These are phyloP conservation scores for Alternaria atra DNA, from an alignment of 2,329 filamentous ascomycete species.

Conservation along the genomic window DNA sequence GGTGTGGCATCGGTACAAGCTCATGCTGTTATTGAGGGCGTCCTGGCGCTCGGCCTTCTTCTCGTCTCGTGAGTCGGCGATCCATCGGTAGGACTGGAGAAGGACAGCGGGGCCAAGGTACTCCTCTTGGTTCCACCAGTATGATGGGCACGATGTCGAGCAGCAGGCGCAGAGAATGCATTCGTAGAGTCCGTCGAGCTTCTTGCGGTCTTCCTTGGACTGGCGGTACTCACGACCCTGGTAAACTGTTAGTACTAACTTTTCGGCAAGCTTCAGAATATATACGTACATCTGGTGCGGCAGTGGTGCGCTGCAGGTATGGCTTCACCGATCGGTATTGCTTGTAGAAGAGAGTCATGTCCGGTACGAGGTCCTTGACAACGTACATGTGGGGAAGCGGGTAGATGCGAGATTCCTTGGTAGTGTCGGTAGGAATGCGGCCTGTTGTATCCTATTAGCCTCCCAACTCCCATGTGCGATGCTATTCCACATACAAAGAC, in stretches of 20 bases:
- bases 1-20: slow-evolving; percentile 97
- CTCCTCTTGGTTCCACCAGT: slow-evolving; percentile 99
- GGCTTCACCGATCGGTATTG: slow-evolving; percentile 99
- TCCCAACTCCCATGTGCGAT: background rate
- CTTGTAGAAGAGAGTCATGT: slow-evolving; percentile 99
- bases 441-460: slow-evolving; percentile 62
- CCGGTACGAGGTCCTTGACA: slow-evolving; percentile 97
- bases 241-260: slow-evolving; percentile 27
- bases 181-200: slow-evolving; percentile 98
- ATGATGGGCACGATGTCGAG: slow-evolving; percentile 98
- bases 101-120: slow-evolving; percentile 97
- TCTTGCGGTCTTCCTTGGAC: slow-evolving; percentile 89
- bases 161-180: slow-evolving; percentile 99
- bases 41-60: slow-evolving; percentile 86
- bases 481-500: slow-evolving; percentile 77
- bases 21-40: slow-evolving; percentile 98
- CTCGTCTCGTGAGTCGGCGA: slow-evolving; percentile 94
- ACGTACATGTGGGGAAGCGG: slow-evolving; percentile 98
- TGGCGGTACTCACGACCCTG: slow-evolving; percentile 94
- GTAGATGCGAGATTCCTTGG: slow-evolving; percentile 90
- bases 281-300: slow-evolving; percentile 77
- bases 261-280: background rate
- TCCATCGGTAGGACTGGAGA: slow-evolving; percentile 97
- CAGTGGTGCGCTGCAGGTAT: slow-evolving; percentile 90
- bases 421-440: slow-evolving; percentile 87